Evolutionary conservation across 2,329 filamentous ascomycete genomes (phyloP).

Genomic region (Fusarium hainanense): DNA sequence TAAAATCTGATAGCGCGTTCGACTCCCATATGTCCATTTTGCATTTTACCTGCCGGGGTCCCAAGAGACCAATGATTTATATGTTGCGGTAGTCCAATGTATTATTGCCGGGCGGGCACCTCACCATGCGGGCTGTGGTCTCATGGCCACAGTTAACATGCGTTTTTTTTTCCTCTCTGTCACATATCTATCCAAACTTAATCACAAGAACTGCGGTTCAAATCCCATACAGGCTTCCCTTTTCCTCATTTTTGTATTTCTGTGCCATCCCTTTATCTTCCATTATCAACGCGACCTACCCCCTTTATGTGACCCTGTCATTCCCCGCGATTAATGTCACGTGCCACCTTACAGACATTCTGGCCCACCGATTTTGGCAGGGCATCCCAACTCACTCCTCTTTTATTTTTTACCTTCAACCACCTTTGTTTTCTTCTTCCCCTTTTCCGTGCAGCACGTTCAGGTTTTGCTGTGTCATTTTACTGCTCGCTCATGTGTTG

Average conservation of each 20-base stretch:
- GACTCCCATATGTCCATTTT: too few species aligned
- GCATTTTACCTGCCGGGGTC: too few species aligned
- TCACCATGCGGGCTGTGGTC: not conserved
- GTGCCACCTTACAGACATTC: not conserved
- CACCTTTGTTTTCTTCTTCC: rapidly evolving
- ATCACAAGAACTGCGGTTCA: not conserved
- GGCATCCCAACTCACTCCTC: not conserved
- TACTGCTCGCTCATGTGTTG: not conserved
- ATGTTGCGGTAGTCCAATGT: too few species aligned
- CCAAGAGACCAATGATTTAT: too few species aligned
- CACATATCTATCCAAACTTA: not conserved
- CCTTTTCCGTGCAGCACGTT: too few species aligned
- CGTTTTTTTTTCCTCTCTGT: not conserved
- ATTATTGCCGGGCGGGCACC: too few species aligned
- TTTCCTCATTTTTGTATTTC: not conserved
- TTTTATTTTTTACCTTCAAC: not conserved
- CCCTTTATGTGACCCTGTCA: rapidly evolving
- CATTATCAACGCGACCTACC: not conserved
- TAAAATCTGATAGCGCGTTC: too few species aligned
- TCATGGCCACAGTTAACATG: not conserved
- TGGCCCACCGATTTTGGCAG: not conserved
- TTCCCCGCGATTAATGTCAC: not conserved
- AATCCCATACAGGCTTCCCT: rapidly evolving
- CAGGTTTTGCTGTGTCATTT: too few species aligned
- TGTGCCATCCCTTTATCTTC: not conserved